Evolutionary conservation across 768 basidiomycete genomes (phyloP).

Genomic region (Peribolospora kevripleyi): DNA sequence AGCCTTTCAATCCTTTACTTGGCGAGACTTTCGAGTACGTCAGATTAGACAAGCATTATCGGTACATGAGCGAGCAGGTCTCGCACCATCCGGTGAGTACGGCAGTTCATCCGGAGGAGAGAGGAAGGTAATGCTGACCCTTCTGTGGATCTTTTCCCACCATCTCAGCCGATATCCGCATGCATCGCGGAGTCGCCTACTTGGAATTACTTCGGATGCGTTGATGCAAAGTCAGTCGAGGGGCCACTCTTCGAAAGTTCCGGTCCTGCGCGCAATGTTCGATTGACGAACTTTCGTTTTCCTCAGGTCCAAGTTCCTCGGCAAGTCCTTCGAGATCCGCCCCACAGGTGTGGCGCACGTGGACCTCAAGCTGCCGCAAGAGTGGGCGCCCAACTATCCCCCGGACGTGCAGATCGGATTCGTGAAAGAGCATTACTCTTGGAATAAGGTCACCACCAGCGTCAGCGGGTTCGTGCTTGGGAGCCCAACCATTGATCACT

Average conservation of each 20-base stretch:
- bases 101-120: not conserved
- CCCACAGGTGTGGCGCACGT: conserved; percentile 86
- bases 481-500: conserved; percentile 65
- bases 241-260: no score
- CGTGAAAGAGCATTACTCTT: conserved; percentile 72
- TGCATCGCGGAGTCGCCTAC: conserved; percentile 76
- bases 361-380: conserved; percentile 49
- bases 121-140: not conserved
- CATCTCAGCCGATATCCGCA: conserved; percentile 48
- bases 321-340: conserved; percentile 83
- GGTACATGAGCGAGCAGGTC: conserved; percentile 76
- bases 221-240: no score
- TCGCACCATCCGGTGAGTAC: conserved; percentile 54
- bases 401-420: conserved; percentile 20
- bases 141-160: not conserved
- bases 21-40: conserved; percentile 91
- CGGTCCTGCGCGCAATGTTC: no score
- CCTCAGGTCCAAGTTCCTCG: conserved; percentile 45
- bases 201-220: conserved; percentile 61
- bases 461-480: conserved; percentile 84
- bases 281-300: no score
- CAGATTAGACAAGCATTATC: conserved; percentile 59
- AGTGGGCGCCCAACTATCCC: conserved; percentile 40
- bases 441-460: conserved; percentile 83
- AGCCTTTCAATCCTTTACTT: conserved; percentile 73